Base-by-base conservation (phyloP, 2,329 filamentous ascomycete genomes). In the Paraphoma sp. region DNA sequence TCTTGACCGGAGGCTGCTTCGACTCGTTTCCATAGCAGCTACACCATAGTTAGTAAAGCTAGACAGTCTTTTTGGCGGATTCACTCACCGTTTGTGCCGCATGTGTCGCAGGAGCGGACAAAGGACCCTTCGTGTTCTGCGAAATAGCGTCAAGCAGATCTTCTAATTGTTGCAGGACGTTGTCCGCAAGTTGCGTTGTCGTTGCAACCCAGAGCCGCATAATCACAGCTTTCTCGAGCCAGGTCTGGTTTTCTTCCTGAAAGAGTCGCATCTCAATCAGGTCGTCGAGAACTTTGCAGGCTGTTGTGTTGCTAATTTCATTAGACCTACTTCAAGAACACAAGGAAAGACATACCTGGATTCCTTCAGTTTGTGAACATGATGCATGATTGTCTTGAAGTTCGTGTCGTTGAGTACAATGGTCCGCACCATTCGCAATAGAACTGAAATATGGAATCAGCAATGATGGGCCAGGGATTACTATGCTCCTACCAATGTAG, bases 11-110 rank as follows among this genome's bases (percentile, higher is more conserved):
- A 86, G 12, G 81, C 80, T 1, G 80, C 76, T 50, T 93, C 89
- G n/a, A 91, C 81, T 28, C 83, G 85, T 75, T 92, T 95, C 92
- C 93, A 97, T 3, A 97, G 78, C 3, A 97, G 75, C 90, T 94
- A 54, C 18, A 29, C 12, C 2, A 9, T 33, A 12, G 51, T 51
- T 61, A 57, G 49, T 12, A 45, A 18, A 28, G 42, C n/a, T 48
- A 40, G 38, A 48, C 45, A 51, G 52, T 31, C 31, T 18, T 3
- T 10, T 29, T 5, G 31, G 2, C 6, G 6, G 6, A 16, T 29
- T 6, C 14, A 74, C 84, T 64, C 70, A 90, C 87, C 33, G 86
- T 89, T 64, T 91, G 89, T 6, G 85, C 84, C 33, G 89, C 88
- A 59, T 87, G 85, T 11, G 90, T 86, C 6, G 87, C 87, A 59